Evolutionary conservation across 768 basidiomycete genomes (phyloP), one percentile per base, ranked within the genome.

Genomic region (Tremella yokohamensis): DNA sequence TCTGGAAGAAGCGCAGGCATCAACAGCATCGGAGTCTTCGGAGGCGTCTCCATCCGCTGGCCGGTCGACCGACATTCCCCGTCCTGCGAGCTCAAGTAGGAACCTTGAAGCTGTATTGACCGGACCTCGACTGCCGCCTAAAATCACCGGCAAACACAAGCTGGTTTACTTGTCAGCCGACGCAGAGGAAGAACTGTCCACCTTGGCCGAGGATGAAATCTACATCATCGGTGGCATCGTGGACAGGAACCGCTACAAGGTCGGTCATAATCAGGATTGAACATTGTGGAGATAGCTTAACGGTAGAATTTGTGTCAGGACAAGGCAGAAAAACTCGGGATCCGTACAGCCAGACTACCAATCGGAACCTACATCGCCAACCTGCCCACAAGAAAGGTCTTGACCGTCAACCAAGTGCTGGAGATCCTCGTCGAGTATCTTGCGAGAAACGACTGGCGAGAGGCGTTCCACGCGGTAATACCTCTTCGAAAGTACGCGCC

Each of bases 211-310:
- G 54, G 85, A 86, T 42, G 87, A 93, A 72, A 88, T 86, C 8
- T 98, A 98, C 73, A 85, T 99, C 66, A 92, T 99, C 52, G 94
- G 94, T 47, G 94, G 93, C 4, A 87, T 99, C 65, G 87, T 87
- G 58, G 96, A 99, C 76, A 89, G 88, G 72, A 99, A 99, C 78
- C 87, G 94, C 42, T 89, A 93, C 81, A 97, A 94, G 84, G 94
- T 84, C 56, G 40, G 69, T 58, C 18, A 20, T n/a, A 34, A 37
- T 49, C 48, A 22, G 15, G 25, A 49, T 29, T 20, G 60, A 53
- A 44, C 40, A 24, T 38, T 39, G 16, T 49, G 18, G 40, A 26
- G 52, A 49, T 64, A 59, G 61, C 64, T 52, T 72, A 29, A 12
- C 7, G 2, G 7, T 72, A 98, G 90, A 87, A 86, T 75, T 82